Evolutionary conservation across 2,329 filamentous ascomycete genomes (phyloP).

Genomic region (Neonectria magnoliae): DNA sequence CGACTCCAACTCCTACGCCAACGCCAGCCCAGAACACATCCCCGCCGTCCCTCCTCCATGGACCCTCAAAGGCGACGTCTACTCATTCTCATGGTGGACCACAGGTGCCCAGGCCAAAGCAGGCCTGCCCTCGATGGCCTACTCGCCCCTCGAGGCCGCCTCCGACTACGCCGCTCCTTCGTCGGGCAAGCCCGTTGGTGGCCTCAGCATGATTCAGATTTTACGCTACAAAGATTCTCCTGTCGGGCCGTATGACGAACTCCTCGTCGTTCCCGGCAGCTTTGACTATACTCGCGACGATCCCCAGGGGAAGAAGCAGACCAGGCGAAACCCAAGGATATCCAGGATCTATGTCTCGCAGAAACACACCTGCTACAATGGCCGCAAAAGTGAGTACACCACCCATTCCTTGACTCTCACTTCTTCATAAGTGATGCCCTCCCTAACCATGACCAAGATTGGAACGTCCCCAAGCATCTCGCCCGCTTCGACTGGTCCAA

Average conservation of each 20-base stretch:
- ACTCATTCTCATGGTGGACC: conserved; percentile 55
- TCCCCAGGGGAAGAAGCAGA: conserved; percentile 44
- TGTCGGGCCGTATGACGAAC: conserved; percentile 64
- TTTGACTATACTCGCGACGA: conserved; percentile 55
- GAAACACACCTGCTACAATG: conserved; percentile 62
- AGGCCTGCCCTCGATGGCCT: conserved; percentile 51
- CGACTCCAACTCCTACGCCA: not conserved
- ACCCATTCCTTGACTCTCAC: conserved; percentile 1
- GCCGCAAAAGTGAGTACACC: conserved; percentile 55
- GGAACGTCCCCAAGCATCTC: conserved; percentile 66
- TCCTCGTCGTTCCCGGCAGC: conserved; percentile 58
- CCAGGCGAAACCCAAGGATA: conserved; percentile 52
- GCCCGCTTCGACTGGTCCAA: conserved; percentile 60
- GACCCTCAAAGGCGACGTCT: conserved; percentile 57
- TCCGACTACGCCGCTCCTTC: conserved; percentile 50
- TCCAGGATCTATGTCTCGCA: conserved; percentile 67
- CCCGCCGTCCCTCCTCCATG: conserved; percentile 50
- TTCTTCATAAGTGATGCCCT: not conserved
- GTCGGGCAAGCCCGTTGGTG: conserved; percentile 53
- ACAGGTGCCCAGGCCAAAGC: conserved; percentile 42
- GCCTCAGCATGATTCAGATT: conserved; percentile 60
- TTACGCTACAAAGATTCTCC: conserved; percentile 62
- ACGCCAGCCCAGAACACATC: conserved; percentile 31
- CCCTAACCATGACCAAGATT: conserved; percentile 50
- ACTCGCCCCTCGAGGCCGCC: conserved; percentile 57